Conservation (phyloP, 2,329 filamentous ascomycete genomes). For the Corniculantispora saksenae region DNA sequence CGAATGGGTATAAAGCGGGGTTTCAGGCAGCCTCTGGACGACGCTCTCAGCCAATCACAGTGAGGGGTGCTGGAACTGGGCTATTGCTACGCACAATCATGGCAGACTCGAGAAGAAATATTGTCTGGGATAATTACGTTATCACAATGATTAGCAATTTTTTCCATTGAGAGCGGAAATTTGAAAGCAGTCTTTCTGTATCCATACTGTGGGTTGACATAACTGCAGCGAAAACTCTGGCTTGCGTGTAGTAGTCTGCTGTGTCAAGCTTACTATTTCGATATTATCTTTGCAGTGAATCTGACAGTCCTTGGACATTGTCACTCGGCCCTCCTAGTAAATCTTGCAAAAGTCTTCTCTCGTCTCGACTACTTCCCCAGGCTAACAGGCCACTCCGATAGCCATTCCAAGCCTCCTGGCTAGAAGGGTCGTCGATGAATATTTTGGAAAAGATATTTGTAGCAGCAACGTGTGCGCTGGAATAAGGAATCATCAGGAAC, state of each 20-base stretch:
- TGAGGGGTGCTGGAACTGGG: neutral
- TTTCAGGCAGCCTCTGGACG: slow-evolving; percentile 9
- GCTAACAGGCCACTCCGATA: neutral
- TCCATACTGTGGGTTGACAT: too few species aligned
- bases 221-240: too few species aligned
- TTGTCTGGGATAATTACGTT: too few species aligned
- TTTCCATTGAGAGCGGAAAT: too few species aligned
- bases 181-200: too few species aligned
- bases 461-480: neutral
- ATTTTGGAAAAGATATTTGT: neutral
- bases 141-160: too few species aligned
- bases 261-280: too few species aligned
- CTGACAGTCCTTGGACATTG: neutral
- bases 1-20: slow-evolving; percentile 13
- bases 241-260: too few species aligned
- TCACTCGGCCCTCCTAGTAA: neutral
- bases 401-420: neutral
- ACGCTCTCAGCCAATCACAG: neutral
- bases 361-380: neutral
- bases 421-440: neutral
- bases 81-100: too few species aligned
- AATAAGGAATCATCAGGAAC: neutral
- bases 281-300: neutral
- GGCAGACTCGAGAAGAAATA: too few species aligned
- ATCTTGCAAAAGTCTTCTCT: neutral